A percentile compares a stretch with the other conserved stretches of the same genome.
Conservation (phyloP, 495 filamentous ascomycete species). For the Antarctomyces pellizariae region DNA sequence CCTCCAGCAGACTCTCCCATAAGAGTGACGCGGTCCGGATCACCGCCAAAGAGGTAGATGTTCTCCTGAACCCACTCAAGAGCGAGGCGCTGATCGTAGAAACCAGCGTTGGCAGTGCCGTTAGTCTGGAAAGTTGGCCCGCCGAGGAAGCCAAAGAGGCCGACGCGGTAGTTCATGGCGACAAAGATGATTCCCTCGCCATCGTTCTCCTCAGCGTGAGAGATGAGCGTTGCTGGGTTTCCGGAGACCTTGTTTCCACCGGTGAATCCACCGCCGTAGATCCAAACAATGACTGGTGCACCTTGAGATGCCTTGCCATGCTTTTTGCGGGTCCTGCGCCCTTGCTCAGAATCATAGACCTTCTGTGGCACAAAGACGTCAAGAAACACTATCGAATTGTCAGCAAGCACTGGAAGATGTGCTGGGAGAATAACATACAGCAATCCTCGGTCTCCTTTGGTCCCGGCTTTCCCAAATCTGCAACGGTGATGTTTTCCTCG, state of each 20-base stretch:
- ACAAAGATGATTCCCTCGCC: constrained; percentile 33
- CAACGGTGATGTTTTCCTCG: constrained; percentile 12
- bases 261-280: constrained; percentile 35
- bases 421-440: too few relatives aligned
- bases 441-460: constrained; percentile 2
- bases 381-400: too few relatives aligned
- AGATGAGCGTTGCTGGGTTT: constrained; percentile 23
- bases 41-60: constrained; percentile 45
- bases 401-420: constrained; percentile 16
- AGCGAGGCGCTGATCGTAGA: constrained; percentile 44
- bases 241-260: constrained; percentile 27
- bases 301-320: too few relatives aligned
- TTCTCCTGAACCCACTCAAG: constrained; percentile 53
- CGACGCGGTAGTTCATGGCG: constrained; percentile 37
- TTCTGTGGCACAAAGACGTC: constrained; percentile 24
- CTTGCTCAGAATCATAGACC: constrained; percentile 12
- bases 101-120: constrained; percentile 37
- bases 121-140: constrained; percentile 20
- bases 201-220: constrained; percentile 15
- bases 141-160: constrained; percentile 38
- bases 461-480: constrained; percentile 12
- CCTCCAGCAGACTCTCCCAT: constrained; percentile 50
- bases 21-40: constrained; percentile 39
- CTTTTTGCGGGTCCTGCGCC: constrained; percentile 6
- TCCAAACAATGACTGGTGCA: constrained; percentile 34